Evolutionary conservation across 768 basidiomycete species (phyloP).

Genomic region (Russula earlei): DNA sequence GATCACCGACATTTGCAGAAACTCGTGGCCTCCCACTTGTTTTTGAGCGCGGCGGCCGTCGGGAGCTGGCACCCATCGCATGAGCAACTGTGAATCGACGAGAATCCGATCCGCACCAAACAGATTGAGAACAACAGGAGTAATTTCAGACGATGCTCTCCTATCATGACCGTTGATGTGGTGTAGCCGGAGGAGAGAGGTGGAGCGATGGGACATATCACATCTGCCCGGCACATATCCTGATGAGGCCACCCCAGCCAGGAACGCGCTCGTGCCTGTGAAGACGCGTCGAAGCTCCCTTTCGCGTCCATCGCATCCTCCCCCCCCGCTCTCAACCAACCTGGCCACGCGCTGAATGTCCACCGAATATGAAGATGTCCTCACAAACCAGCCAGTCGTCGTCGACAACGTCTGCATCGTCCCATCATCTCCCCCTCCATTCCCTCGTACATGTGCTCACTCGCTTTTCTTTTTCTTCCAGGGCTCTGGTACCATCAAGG

Average conservation of each 20-base stretch:
- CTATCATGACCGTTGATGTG: not conserved
- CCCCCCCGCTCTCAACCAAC: not conserved
- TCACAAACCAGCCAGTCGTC: constrained; percentile 97
- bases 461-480: constrained; percentile 29
- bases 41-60: constrained; percentile 35
- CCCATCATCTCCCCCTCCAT: constrained; percentile 1
- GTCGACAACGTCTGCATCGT: constrained; percentile 81
- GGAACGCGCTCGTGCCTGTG: too few species aligned
- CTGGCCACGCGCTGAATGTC: constrained; percentile 41
- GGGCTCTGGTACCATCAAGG: constrained; percentile 98
- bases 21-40: constrained; percentile 84
- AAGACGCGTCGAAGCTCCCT: not conserved
- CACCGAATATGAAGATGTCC: constrained; percentile 83
- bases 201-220: too few species aligned
- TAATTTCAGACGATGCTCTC: not conserved
- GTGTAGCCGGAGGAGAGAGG: too few species aligned
- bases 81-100: not conserved
- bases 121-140: constrained; percentile 2
- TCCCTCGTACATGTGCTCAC: constrained; percentile 20
- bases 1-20: constrained; percentile 72
- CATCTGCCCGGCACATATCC: too few species aligned
- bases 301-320: not conserved
- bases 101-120: too few species aligned
- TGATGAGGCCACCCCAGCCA: too few species aligned
- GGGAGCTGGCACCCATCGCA: constrained; percentile 26